phyloP scores from a whole-genome alignment of 805 yeast species.

The Hemisphaericaspora nanyangensis region DNA sequence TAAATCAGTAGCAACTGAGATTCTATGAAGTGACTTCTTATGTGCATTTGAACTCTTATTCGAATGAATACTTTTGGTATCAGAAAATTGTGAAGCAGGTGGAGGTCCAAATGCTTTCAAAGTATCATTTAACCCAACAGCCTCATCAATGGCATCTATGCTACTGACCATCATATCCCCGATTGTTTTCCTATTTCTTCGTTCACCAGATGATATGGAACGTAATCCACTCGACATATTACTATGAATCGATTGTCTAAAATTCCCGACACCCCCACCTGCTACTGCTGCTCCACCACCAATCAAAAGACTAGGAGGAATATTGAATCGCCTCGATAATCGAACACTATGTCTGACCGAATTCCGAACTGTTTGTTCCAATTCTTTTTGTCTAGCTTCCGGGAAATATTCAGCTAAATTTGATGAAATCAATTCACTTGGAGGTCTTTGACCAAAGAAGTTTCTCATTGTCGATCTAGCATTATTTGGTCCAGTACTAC shows the following conservation, averaged over 20 bases:
- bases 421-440: slow-evolving; percentile 85
- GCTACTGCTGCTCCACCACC: slow-evolving; percentile 10
- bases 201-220: slow-evolving; percentile 16
- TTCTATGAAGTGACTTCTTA: background rate
- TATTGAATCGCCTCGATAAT: slow-evolving; percentile 39
- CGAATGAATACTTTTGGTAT: slow-evolving; percentile 15
- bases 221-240: slow-evolving; percentile 8
- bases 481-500: background rate
- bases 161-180: slow-evolving; percentile 62
- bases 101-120: slow-evolving; percentile 10
- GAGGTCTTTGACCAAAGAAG: slow-evolving; percentile 87
- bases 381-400: slow-evolving; percentile 62
- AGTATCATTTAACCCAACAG: slow-evolving; percentile 24
- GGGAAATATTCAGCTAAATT: slow-evolving; percentile 92
- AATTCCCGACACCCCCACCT: slow-evolving; percentile 2
- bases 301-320: slow-evolving; percentile 14
- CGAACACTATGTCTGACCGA: slow-evolving; percentile 78
- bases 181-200: slow-evolving; percentile 40
- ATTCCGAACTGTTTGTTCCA: slow-evolving; percentile 78
- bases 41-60: background rate
- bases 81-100: slow-evolving; percentile 8
- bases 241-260: slow-evolving; percentile 12
- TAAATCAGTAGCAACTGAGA: slow-evolving; percentile 15
- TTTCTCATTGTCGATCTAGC: slow-evolving; percentile 30
- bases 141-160: slow-evolving; percentile 53